These are phyloP conservation scores for Hansenula sp. DNA, from an alignment of 1,139 yeast genomes.

Conservation along the genomic window DNA sequence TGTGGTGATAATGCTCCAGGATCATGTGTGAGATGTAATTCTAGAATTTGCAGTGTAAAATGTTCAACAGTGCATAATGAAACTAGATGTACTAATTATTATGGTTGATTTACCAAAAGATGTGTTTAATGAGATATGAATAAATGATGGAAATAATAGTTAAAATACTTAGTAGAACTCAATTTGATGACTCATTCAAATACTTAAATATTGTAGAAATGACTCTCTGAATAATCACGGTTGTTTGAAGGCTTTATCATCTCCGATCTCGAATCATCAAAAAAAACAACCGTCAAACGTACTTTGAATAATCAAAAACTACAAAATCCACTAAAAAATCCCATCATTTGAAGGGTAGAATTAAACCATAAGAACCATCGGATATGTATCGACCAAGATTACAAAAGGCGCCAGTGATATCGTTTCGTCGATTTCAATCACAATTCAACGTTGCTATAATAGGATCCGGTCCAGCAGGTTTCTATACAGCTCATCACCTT, in stretches of 20 bases:
- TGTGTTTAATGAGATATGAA: not conserved
- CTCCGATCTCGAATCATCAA: not conserved
- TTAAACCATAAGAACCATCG: not conserved
- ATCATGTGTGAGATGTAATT: slow-evolving; percentile 33
- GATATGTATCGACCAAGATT: not conserved
- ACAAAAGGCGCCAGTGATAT: not conserved
- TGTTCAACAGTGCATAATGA: slow-evolving; percentile 36
- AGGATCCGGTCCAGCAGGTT: slow-evolving; percentile 97
- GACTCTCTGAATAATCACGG: not conserved
- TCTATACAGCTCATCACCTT: slow-evolving; percentile 79
- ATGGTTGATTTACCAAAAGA: not conserved
- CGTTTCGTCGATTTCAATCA: slow-evolving; percentile 5
- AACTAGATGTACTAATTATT: slow-evolving; percentile 31
- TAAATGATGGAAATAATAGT: not conserved
- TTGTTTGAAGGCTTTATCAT: not conserved
- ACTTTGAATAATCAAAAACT: not conserved
- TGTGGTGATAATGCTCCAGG: slow-evolving; percentile 38
- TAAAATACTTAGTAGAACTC: not conserved
- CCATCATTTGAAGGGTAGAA: not conserved
- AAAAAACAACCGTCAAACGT: not conserved
- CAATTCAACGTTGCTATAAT: slow-evolving; percentile 45
- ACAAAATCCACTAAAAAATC: not conserved
- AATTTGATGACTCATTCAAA: not conserved
- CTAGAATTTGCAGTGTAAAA: slow-evolving; percentile 34
- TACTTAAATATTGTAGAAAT: not conserved